Evolutionary conservation across 108 stramenopile species (phyloP), one percentile per base, ranked within the genome.

Genomic region (Schizochytrium sp.): DNA sequence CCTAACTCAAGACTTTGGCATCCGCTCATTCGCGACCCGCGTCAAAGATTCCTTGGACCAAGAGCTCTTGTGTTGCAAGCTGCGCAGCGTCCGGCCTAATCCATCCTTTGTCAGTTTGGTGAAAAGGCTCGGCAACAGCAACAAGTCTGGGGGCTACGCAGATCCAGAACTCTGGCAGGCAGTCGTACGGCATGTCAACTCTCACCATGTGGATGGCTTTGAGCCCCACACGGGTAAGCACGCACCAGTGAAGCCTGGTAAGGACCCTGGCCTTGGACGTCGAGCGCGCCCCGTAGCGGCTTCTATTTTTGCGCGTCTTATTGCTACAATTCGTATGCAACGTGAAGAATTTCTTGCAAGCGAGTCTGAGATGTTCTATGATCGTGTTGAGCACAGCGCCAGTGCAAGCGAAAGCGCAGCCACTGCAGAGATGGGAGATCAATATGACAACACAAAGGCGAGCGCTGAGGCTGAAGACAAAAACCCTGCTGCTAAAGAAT

Each of bases 91-190:
- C 12, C 64, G 64, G 42, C 64, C 64, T 44, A 69, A 69, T 3
- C 12, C 64, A 38, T 44, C 10, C 64, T 69, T 69, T 15, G 5
- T 69, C 0, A 15, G 64, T 15, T 44, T 69, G 42, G 64, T 44
- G 19, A 69, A 69, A 38, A 38, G 64, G 42, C 64, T 69, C 44
- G 42, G 64, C 64, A 44, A 44, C 64, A 44, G 40, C 64, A 69
- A 44, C 42, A 44, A 69, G 28, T 28, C 28, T 44, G 2, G 3
- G 42, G 64, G 64, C 64, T 69, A 69, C 64, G 64, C 42, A 2
- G 64, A 83, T 1, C 76, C 76, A 7, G 76, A 83, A 2, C 50
- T 55, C 76, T 83, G 76, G 76, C 76, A 83, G 76, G 50, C 50
- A n/a, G 53, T 83, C 15, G 53, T 83, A 47, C 76, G 76, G 13